Conservation (phyloP, 805 yeast species). For the Teunomyces lycoperdinae region DNA sequence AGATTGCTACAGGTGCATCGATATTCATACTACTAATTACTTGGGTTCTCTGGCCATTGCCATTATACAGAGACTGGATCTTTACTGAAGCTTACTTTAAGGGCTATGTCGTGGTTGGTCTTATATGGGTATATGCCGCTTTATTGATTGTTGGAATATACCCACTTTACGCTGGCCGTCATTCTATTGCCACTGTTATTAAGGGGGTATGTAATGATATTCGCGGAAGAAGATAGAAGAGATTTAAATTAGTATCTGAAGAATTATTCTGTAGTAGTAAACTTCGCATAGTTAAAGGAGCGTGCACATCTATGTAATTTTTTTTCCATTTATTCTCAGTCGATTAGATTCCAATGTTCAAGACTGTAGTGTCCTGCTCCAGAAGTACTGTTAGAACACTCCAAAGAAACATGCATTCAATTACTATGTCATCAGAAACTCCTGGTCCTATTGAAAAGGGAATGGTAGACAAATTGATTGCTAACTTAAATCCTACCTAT, state of each 20-base stretch:
- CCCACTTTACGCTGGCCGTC: conserved; percentile 35
- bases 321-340: not conserved
- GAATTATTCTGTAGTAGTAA: too few species aligned
- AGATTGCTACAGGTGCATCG: conserved; percentile 24
- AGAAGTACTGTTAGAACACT: not conserved
- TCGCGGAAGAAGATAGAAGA: not conserved
- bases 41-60: conserved; percentile 42
- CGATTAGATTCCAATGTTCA: not conserved
- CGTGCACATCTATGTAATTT: not conserved
- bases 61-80: conserved; percentile 40
- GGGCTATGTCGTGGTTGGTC: conserved; percentile 37
- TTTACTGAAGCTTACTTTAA: conserved; percentile 34
- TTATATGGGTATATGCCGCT: conserved; percentile 40
- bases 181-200: conserved; percentile 20
- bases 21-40: conserved; percentile 28
- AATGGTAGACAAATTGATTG: conserved; percentile 44
- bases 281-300: not conserved
- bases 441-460: conserved; percentile 50
- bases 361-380: not conserved
- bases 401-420: not conserved
- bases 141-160: conserved; percentile 29
- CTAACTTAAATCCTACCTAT: conserved; percentile 42
- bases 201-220: conserved; percentile 19
- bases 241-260: not conserved
- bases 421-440: conserved; percentile 13